phyloP scores from a whole-genome alignment of 1,284 basidiomycete genomes.

The Tilletia setariae region DNA sequence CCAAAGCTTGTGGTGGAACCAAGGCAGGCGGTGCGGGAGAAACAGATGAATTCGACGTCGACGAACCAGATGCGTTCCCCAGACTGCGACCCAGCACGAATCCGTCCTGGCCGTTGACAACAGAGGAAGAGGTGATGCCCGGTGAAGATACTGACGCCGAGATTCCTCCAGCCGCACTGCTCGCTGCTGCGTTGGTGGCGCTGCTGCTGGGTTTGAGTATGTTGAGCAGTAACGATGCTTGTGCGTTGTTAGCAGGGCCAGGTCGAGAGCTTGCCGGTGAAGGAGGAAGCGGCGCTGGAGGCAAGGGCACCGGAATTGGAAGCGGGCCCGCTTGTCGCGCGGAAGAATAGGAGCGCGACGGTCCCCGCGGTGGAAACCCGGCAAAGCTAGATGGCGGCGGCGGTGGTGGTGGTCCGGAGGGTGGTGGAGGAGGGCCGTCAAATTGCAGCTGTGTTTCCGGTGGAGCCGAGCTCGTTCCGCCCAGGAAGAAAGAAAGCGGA shows the following conservation, averaged over 20 bases:
- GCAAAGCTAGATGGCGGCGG: not conserved
- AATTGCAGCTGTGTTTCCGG: not conserved
- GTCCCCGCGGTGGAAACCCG: not conserved
- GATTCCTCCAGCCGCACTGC: not conserved
- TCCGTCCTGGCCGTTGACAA: not conserved
- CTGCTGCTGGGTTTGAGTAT: constrained; percentile 4
- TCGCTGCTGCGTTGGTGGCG: not conserved
- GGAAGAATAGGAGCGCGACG: not conserved
- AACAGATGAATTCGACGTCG: not conserved
- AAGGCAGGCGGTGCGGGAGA: not conserved
- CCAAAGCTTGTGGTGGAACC: not conserved
- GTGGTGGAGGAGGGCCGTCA: not conserved
- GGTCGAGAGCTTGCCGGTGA: constrained; percentile 4
- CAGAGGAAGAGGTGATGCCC: not conserved
- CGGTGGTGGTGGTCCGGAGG: not conserved
- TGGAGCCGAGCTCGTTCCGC: not conserved
- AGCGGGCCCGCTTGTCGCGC: not conserved
- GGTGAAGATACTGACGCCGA: not conserved
- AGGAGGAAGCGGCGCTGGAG: constrained; percentile 4
- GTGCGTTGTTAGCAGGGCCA: not conserved
- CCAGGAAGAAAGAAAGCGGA: constrained; percentile 2
- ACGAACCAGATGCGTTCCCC: not conserved
- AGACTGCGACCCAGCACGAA: too few relatives aligned
- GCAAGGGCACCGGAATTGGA: constrained; percentile 1
- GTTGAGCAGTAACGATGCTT: constrained; percentile 1